Conservation (phyloP, 2,329 filamentous ascomycete species). For the Zymoseptoria ardabiliae region DNA sequence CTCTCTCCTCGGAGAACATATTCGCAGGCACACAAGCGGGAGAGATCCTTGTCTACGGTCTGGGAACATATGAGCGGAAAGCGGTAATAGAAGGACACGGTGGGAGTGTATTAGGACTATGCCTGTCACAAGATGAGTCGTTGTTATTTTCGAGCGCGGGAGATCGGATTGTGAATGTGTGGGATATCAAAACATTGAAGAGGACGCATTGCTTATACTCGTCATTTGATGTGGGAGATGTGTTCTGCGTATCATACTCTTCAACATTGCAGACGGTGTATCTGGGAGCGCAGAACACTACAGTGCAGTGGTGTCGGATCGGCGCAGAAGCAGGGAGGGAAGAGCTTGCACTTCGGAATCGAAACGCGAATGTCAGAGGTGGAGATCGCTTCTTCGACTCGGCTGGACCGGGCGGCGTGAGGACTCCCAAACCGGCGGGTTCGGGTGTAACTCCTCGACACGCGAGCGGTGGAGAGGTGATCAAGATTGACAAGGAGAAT, state of each 20-base stretch:
- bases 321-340: conserved; percentile 9
- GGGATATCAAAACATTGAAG: conserved; percentile 69
- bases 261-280: conserved; percentile 73
- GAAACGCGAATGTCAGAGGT: conserved; percentile 34
- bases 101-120: conserved; percentile 80
- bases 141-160: conserved; percentile 88
- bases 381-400: conserved; percentile 95
- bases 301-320: conserved; percentile 78
- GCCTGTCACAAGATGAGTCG: conserved; percentile 64
- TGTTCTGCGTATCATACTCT: conserved; percentile 92
- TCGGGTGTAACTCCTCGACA: conserved; percentile 42
- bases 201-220: conserved; percentile 87
- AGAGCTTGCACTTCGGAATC: conserved; percentile 39
- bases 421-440: conserved; percentile 64
- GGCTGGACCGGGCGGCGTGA: conserved; percentile 70
- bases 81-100: conserved; percentile 79
- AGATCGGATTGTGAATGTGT: conserved; percentile 90
- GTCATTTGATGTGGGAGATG: conserved; percentile 86
- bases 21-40: conserved; percentile 91
- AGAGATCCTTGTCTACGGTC: conserved; percentile 83
- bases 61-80: conserved; percentile 77
- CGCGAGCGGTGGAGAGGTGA: conserved; percentile 53
- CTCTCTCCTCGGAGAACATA: conserved; percentile 70
- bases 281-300: conserved; percentile 87
- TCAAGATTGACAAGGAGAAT: conserved; percentile 76